Percentiles rank a stretch among this genome's conserved stretches.
These are phyloP conservation scores for Cyclotella cryptica DNA, from an alignment of 108 stramenopile genomes.

Conservation along the genomic window DNA sequence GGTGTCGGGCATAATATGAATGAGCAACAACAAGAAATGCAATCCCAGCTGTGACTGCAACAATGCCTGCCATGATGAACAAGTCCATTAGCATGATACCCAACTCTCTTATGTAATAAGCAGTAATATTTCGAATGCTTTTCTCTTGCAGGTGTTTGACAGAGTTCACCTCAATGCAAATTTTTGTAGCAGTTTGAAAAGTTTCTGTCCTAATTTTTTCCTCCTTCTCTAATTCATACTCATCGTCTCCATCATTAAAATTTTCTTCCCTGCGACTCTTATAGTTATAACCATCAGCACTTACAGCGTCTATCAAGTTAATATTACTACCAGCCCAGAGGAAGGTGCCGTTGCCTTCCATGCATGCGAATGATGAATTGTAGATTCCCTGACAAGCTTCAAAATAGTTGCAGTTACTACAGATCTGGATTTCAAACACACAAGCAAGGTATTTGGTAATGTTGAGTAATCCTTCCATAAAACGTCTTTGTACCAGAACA, in stretches of 20 bases:
- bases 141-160: neutral
- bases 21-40: slow-evolving; percentile 5
- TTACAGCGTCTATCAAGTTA: neutral
- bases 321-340: neutral
- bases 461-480: neutral
- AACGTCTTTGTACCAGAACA: neutral
- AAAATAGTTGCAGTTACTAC: neutral
- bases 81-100: neutral
- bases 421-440: neutral
- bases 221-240: neutral
- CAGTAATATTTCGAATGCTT: slow-evolving; percentile 1
- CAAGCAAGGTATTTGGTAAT: neutral
- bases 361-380: slow-evolving; percentile 6
- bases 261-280: neutral
- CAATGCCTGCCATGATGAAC: neutral
- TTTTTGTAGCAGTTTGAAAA: neutral
- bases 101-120: neutral
- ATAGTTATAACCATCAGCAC: neutral
- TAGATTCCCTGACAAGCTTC: neutral
- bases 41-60: neutral
- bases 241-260: neutral
- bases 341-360: neutral
- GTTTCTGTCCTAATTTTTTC: neutral
- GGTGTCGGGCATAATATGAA: slow-evolving; percentile 4
- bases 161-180: neutral